Conservation (phyloP, 441 rosid species). For the Pelargonium australe region DNA sequence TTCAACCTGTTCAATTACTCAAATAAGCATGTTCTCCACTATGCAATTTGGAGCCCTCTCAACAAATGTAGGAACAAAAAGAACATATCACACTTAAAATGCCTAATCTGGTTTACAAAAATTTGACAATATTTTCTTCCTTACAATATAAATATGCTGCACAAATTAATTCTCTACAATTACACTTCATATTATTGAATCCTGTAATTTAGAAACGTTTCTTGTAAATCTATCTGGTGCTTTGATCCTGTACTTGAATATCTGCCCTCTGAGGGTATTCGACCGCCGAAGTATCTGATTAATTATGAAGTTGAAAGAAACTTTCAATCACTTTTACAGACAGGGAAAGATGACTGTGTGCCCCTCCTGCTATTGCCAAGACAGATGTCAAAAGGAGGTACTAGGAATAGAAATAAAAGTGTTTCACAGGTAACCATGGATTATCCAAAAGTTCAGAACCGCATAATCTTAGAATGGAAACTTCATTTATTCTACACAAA, state of each 20-base stretch:
- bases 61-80: too few species aligned
- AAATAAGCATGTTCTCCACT: too few species aligned
- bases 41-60: too few species aligned
- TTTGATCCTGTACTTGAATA: not conserved
- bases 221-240: not conserved
- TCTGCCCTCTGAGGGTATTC: not conserved
- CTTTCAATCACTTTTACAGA: not conserved
- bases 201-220: not conserved
- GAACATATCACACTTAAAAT: too few species aligned
- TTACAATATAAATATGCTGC: too few species aligned
- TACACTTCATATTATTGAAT: slow-evolving; percentile 3
- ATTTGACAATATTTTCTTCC: not conserved
- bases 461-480: not conserved
- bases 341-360: not conserved
- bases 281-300: not conserved
- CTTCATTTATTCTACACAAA: not conserved
- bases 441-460: not conserved
- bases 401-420: not conserved
- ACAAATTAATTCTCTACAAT: not conserved
- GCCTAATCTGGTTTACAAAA: too few species aligned
- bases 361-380: not conserved
- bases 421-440: not conserved
- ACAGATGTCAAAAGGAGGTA: not conserved
- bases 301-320: not conserved
- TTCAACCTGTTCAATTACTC: too few species aligned